Conservation (phyloP, 228 moss, liverwort and hornwort species). For the Sphagnum fallax region DNA sequence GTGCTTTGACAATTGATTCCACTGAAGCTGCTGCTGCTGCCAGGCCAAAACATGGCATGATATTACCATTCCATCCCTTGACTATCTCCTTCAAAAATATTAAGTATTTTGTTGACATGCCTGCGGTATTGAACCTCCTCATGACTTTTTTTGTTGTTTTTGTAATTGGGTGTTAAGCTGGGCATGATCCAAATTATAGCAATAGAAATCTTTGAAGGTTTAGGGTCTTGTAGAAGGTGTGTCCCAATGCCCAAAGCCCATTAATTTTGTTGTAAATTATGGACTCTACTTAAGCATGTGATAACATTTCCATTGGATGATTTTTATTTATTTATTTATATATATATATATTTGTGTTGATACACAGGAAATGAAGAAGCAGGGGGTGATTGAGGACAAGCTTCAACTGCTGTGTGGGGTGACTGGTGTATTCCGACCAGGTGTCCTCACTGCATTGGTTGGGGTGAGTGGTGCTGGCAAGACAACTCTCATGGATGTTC, state of each 20-base stretch:
- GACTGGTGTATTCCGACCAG: slow-evolving; percentile 80
- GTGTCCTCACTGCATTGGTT: slow-evolving; percentile 71
- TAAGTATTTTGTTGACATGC: slow-evolving; percentile 83
- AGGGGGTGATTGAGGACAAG: slow-evolving; percentile 51
- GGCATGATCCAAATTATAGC: too few species aligned
- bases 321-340: background rate
- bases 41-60: slow-evolving; percentile 72
- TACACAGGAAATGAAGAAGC: slow-evolving; percentile 49
- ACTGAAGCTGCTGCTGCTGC: slow-evolving; percentile 12
- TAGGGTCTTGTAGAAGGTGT: too few species aligned
- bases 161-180: too few species aligned
- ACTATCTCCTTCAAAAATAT: slow-evolving; percentile 75
- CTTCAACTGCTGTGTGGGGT: slow-evolving; percentile 68
- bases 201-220: too few species aligned
- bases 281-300: too few species aligned
- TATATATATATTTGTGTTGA: background rate
- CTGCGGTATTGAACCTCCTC: slow-evolving; percentile 25
- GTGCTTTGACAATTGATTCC: background rate
- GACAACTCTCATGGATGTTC: slow-evolving; percentile 84
- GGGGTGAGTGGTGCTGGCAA: slow-evolving; percentile 87
- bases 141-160: too few species aligned
- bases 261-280: too few species aligned
- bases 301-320: too few species aligned
- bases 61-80: slow-evolving; percentile 75
- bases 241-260: too few species aligned